phyloP scores from a whole-genome alignment of 2,329 filamentous ascomycete species.

The Shiraia sp. region DNA sequence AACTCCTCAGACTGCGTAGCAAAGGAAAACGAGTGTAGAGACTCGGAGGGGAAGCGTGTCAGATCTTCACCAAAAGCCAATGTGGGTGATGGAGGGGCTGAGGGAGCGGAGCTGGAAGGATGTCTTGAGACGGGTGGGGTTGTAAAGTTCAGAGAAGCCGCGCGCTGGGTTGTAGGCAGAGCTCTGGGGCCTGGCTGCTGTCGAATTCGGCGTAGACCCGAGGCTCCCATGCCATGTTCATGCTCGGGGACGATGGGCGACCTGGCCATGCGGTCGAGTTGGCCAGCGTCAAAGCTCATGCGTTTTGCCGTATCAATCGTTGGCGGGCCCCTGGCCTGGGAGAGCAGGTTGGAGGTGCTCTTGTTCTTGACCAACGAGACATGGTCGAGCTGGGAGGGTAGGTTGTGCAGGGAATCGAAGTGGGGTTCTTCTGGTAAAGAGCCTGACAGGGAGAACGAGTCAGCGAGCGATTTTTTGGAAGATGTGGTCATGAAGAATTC shows the following conservation, averaged over 20 bases:
- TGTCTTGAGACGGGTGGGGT: slow-evolving; percentile 60
- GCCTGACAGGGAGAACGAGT: slow-evolving; percentile 35
- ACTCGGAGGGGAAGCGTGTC: slow-evolving; percentile 90
- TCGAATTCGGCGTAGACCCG: slow-evolving; percentile 89
- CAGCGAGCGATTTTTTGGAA: slow-evolving; percentile 30
- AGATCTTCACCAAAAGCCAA: slow-evolving; percentile 82
- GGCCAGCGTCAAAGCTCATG: slow-evolving; percentile 76
- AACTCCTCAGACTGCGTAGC: slow-evolving; percentile 93
- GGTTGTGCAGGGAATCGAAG: slow-evolving; percentile 22
- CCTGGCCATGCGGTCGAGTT: slow-evolving; percentile 73
- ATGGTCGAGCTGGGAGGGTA: slow-evolving; percentile 31
- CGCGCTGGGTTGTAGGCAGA: slow-evolving; percentile 62
- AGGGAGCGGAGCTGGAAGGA: slow-evolving; percentile 56
- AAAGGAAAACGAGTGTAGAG: slow-evolving; percentile 97
- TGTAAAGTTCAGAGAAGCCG: slow-evolving; percentile 68
- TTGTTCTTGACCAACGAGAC: slow-evolving; percentile 52
- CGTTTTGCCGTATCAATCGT: slow-evolving; percentile 63
- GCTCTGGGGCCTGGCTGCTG: slow-evolving; percentile 70
- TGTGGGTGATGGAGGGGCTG: slow-evolving; percentile 69
- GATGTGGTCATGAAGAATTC: background rate
- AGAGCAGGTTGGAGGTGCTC: slow-evolving; percentile 54
- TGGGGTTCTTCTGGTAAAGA: slow-evolving; percentile 38
- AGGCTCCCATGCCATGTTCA: slow-evolving; percentile 82
- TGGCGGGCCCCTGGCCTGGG: slow-evolving; percentile 38
- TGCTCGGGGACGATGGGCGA: slow-evolving; percentile 82